phyloP scores from a whole-genome alignment of 2,329 filamentous ascomycete species.

The Trichoderma brevicompactum region DNA sequence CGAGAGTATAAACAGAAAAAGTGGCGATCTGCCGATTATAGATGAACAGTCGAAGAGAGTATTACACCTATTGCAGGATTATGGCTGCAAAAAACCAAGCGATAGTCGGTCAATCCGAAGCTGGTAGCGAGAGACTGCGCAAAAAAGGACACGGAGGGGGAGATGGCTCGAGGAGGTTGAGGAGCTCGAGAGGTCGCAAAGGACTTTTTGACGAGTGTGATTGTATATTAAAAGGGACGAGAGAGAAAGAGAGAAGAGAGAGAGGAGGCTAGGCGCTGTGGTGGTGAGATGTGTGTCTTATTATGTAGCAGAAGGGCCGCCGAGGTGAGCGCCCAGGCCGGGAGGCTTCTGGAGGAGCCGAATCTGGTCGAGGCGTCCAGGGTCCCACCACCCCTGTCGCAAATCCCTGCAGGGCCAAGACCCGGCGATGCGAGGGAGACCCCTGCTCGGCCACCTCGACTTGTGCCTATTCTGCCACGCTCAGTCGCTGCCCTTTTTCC shows the following conservation, averaged over 20 bases:
- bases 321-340: background rate
- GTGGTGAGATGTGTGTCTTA: conserved; percentile 29
- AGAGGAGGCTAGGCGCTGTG: background rate
- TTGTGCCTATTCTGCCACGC: background rate
- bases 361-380: conserved; percentile 22
- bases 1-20: conserved; percentile 11
- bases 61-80: conserved; percentile 15
- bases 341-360: background rate
- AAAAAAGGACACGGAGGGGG: conserved; percentile 21
- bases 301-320: conserved; percentile 12
- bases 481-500: background rate
- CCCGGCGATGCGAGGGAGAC: conserved; percentile 1
- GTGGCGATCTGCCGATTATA: background rate
- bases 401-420: conserved; percentile 26
- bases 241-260: background rate
- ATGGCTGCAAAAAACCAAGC: conserved; percentile 17
- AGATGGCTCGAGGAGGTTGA: conserved; percentile 25
- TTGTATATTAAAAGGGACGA: conserved; percentile 23
- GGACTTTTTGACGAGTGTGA: conserved; percentile 11
- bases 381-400: conserved; percentile 22
- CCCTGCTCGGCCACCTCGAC: background rate
- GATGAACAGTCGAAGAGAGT: conserved; percentile 17
- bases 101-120: conserved; percentile 18
- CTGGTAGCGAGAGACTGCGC: conserved; percentile 30
- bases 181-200: conserved; percentile 3